Conservation (phyloP, 345 rosid species). For the Eutrema heterophyllum region DNA sequence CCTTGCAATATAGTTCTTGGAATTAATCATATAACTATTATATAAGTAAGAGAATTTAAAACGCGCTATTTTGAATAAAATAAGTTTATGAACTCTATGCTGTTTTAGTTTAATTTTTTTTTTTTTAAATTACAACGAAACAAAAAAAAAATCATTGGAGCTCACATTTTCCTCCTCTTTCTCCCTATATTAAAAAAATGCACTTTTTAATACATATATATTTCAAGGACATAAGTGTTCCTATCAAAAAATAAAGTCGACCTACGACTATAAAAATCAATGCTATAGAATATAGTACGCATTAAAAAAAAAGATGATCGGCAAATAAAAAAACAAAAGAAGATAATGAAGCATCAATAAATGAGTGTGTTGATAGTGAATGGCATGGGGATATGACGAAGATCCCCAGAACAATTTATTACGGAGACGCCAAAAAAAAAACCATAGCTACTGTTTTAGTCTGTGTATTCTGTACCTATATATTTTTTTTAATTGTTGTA, state of each 20-base stretch:
- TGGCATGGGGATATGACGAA: slow-evolving; percentile 22
- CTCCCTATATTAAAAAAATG: neutral
- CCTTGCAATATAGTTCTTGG: no score
- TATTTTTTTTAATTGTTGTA: neutral
- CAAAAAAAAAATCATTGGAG: no score
- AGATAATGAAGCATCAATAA: slow-evolving; percentile 30
- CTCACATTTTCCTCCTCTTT: no score
- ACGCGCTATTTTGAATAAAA: no score
- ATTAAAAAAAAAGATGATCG: neutral
- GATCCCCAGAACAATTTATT: slow-evolving; percentile 31
- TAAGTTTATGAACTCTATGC: no score
- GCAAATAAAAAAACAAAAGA: slow-evolving; percentile 10
- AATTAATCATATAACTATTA: no score
- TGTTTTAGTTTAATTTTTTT: no score
- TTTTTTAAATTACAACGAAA: no score
- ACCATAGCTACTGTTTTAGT: slow-evolving; percentile 25
- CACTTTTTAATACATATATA: neutral
- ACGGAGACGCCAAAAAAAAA: slow-evolving; percentile 25
- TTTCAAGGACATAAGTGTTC: slow-evolving; percentile 12
- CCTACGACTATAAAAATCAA: slow-evolving; percentile 15
- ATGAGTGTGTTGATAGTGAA: slow-evolving; percentile 20
- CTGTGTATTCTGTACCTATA: slow-evolving; percentile 18
- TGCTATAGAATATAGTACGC: slow-evolving; percentile 16
- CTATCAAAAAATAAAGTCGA: slow-evolving; percentile 15
- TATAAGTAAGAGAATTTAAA: no score